A percentile compares a stretch with the other conserved stretches of the same genome.
Evolutionary conservation across 2,329 filamentous ascomycete species (phyloP).

Genomic region (Exophiala alcalophila): DNA sequence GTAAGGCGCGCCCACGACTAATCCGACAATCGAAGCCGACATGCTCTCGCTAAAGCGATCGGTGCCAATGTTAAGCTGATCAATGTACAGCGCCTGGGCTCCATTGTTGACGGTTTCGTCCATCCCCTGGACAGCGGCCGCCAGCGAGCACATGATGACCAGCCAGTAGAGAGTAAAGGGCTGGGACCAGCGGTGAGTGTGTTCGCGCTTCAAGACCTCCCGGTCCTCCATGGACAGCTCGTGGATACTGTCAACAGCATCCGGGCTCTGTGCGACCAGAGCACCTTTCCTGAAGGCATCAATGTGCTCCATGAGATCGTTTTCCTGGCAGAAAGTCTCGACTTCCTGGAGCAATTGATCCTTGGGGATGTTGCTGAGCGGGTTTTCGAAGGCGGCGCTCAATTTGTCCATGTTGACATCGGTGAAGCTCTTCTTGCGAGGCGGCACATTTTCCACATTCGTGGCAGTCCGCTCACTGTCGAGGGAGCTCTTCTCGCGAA

Average conservation of each 20-base stretch:
- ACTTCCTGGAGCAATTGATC: slow-evolving; percentile 55
- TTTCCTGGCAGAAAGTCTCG: slow-evolving; percentile 51
- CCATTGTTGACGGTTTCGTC: slow-evolving; percentile 52
- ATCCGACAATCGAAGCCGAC: slow-evolving; percentile 39
- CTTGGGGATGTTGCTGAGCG: slow-evolving; percentile 53
- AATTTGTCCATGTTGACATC: slow-evolving; percentile 30
- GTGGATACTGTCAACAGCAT: slow-evolving; percentile 47
- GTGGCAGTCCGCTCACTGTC: slow-evolving; percentile 17
- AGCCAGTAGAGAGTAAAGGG: slow-evolving; percentile 50
- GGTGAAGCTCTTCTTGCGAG: slow-evolving; percentile 15
- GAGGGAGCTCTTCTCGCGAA: slow-evolving; percentile 7
- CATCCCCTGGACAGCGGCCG: slow-evolving; percentile 55
- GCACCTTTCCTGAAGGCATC: slow-evolving; percentile 53
- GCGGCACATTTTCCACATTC: slow-evolving; percentile 14
- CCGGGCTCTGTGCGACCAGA: slow-evolving; percentile 51
- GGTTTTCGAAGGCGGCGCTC: slow-evolving; percentile 50
- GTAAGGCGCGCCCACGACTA: slow-evolving; percentile 47
- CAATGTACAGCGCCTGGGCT: slow-evolving; percentile 35
- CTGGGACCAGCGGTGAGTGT: slow-evolving; percentile 51
- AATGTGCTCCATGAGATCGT: slow-evolving; percentile 48
- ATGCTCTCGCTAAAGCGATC: slow-evolving; percentile 31
- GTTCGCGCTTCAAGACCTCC: slow-evolving; percentile 42
- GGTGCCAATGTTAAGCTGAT: slow-evolving; percentile 21
- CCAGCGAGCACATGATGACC: slow-evolving; percentile 49
- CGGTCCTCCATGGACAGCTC: slow-evolving; percentile 48